These are phyloP conservation scores for Austropuccinia psidii DNA, from an alignment of 1,284 basidiomycete species.

Conservation along the genomic window DNA sequence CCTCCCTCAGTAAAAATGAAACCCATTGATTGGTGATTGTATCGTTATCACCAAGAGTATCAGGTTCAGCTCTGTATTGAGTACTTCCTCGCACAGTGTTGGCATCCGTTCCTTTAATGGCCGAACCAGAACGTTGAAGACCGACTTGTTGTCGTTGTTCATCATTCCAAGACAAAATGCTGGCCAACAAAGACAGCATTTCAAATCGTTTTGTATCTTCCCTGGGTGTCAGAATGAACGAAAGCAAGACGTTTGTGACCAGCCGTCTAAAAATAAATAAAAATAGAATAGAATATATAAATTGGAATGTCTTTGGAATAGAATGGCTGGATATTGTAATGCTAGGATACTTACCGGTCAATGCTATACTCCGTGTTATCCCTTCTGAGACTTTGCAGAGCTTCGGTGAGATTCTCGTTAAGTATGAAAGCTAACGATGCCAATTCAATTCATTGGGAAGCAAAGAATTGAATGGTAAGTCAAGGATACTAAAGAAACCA, in stretches of 20 bases:
- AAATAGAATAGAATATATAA: too few relatives aligned
- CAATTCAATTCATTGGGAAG: too few relatives aligned
- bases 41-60: constrained; percentile 34
- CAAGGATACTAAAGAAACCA: too few relatives aligned
- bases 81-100: neutral
- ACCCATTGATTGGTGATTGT: constrained; percentile 37
- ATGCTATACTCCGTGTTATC: constrained; percentile 81
- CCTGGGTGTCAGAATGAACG: constrained; percentile 81
- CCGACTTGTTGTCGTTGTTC: constrained; percentile 83
- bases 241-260: constrained; percentile 89
- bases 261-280: constrained; percentile 62
- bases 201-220: constrained; percentile 92
- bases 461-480: too few relatives aligned
- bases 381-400: constrained; percentile 79
- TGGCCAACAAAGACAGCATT: constrained; percentile 80
- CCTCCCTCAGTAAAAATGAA: constrained; percentile 34
- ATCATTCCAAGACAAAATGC: constrained; percentile 84
- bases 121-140: constrained; percentile 57
- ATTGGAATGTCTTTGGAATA: too few relatives aligned
- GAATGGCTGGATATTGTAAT: too few relatives aligned
- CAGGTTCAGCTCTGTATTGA: neutral
- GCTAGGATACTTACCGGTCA: constrained; percentile 57
- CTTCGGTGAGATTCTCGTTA: constrained; percentile 96
- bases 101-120: constrained; percentile 21
- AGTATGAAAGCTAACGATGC: constrained; percentile 73